These are phyloP conservation scores for Phytophthora litchii DNA, from an alignment of 352 stramenopile genomes.

Conservation along the genomic window DNA sequence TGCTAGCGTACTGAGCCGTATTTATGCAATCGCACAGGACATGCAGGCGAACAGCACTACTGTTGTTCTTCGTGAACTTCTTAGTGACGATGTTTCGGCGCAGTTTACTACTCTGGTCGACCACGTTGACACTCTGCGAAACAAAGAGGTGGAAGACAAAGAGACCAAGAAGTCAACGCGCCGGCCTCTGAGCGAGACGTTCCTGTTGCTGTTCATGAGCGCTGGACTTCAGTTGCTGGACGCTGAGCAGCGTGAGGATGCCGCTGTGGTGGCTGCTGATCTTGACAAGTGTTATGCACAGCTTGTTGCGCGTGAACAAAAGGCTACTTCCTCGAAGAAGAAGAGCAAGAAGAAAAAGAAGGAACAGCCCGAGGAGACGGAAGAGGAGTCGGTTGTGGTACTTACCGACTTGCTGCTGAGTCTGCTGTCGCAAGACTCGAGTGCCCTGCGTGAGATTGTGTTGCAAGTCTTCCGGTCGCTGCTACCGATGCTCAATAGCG, in stretches of 20 bases:
- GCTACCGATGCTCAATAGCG: slow-evolving; percentile 62
- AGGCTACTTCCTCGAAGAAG: slow-evolving; percentile 20
- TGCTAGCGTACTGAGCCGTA: slow-evolving; percentile 52
- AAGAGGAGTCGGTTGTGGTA: slow-evolving; percentile 70
- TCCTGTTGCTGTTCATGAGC: slow-evolving; percentile 80
- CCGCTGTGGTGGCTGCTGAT: slow-evolving; percentile 58
- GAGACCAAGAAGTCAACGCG: slow-evolving; percentile 31
- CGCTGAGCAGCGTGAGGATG: slow-evolving; percentile 64
- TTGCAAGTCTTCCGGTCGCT: slow-evolving; percentile 81
- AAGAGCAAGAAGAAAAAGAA: slow-evolving; percentile 47
- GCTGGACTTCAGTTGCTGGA: slow-evolving; percentile 77
- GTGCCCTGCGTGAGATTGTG: slow-evolving; percentile 84
- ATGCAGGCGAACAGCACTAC: slow-evolving; percentile 35
- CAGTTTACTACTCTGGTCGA: slow-evolving; percentile 25
- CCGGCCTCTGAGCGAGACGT: slow-evolving; percentile 62
- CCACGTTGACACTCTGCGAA: slow-evolving; percentile 45
- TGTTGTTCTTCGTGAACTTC: slow-evolving; percentile 42
- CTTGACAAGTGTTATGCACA: slow-evolving; percentile 73
- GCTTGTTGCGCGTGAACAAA: slow-evolving; percentile 42
- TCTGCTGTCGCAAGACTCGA: slow-evolving; percentile 84
- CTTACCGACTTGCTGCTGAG: slow-evolving; percentile 85
- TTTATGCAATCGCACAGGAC: slow-evolving; percentile 47
- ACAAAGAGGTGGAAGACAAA: slow-evolving; percentile 38
- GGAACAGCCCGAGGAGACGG: slow-evolving; percentile 24
- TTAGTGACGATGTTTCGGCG: slow-evolving; percentile 39